Percentiles rank a stretch among this genome's conserved stretches.
These are phyloP conservation scores for Neocucurbitaria cava DNA, from an alignment of 2,329 filamentous ascomycete genomes.

Conservation along the genomic window DNA sequence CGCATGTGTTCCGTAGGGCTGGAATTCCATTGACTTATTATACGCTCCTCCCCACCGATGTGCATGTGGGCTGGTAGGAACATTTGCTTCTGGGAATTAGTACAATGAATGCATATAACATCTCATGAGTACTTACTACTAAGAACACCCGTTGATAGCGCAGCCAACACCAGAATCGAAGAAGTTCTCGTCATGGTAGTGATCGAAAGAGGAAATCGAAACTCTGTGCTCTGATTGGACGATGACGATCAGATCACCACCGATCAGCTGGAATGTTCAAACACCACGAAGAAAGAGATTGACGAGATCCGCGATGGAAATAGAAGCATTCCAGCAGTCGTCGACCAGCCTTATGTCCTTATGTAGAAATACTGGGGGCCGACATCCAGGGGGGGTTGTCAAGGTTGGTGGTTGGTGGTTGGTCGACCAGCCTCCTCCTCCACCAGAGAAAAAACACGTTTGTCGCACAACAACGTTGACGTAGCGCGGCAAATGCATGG, in stretches of 20 bases:
- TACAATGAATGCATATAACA: background rate
- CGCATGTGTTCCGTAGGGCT: slow-evolving; percentile 1
- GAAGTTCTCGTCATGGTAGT: slow-evolving; percentile 23
- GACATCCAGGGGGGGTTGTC: slow-evolving; percentile 26
- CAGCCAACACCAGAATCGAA: slow-evolving; percentile 23
- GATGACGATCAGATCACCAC: background rate
- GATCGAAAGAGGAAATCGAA: slow-evolving; percentile 6
- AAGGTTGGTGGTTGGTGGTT: slow-evolving; percentile 22
- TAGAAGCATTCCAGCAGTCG: slow-evolving; percentile 9
- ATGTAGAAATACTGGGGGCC: slow-evolving; percentile 16
- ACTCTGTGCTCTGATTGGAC: slow-evolving; percentile 21
- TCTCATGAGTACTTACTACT: slow-evolving; percentile 12
- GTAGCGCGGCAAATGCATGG: slow-evolving; percentile 18
- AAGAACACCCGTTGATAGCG: slow-evolving; percentile 21
- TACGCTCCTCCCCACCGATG: slow-evolving; percentile 19
- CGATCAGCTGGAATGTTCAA: slow-evolving; percentile 3
- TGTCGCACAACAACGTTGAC: slow-evolving; percentile 27
- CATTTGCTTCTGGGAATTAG: slow-evolving; percentile 17
- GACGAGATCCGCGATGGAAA: slow-evolving; percentile 13
- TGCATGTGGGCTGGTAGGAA: slow-evolving; percentile 15
- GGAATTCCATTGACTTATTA: slow-evolving; percentile 1
- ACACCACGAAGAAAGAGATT: slow-evolving; percentile 5
- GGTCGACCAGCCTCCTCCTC: slow-evolving; percentile 30
- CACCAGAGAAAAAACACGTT: slow-evolving; percentile 30
- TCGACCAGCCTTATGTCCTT: slow-evolving; percentile 6